Evolutionary conservation across 1,284 basidiomycete species (phyloP), one percentile per base, ranked within the genome.

Genomic region (Ceratobasidium sp.): DNA sequence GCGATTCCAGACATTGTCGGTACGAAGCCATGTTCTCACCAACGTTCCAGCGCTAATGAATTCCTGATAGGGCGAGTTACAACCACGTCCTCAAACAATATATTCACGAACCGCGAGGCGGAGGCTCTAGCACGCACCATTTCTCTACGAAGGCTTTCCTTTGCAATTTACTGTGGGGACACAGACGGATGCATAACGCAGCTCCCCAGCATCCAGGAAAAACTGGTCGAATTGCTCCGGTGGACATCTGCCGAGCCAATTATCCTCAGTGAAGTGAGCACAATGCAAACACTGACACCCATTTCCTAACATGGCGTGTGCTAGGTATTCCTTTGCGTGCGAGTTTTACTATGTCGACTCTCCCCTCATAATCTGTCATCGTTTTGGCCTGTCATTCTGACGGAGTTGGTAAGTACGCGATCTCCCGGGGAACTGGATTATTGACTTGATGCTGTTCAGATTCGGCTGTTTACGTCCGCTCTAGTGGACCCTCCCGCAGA

Each of bases 341-440:
- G 97, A 8, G 91, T 98, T 1, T 79, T 99, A 32, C 84, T 99
- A 69, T 96, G 93, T 76, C 88, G 97, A n/a, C 85, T 98, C 69
- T 91, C 91, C 8, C 87, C 92, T 3, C 92, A 96, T 75, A 97
- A 98, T 77, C 77, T 99, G 75, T 89, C 92, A 15, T 94, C 93
- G 74, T 94, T 99, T 79, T 99, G 97, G 97, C 96, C 97, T 0
- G 92, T 98, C 34, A 86, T 99, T 62, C 79, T 98, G 73, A 93
- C 95, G 1, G 96, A 99, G 79, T 80, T 98, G 75, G 93, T 93
- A 75, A 73, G 88, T 79, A 7, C 34, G 7, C 34, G 45, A n/a
- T 42, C 13, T 52, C 20, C 32, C 17, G 15, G 4, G 13, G 22
- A 42, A 13, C 31, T 31, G 4, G 42, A 22, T 3, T 15, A 45